These are phyloP conservation scores for Xerocomus spinulosus DNA, from an alignment of 768 basidiomycete species.

Conservation along the genomic window DNA sequence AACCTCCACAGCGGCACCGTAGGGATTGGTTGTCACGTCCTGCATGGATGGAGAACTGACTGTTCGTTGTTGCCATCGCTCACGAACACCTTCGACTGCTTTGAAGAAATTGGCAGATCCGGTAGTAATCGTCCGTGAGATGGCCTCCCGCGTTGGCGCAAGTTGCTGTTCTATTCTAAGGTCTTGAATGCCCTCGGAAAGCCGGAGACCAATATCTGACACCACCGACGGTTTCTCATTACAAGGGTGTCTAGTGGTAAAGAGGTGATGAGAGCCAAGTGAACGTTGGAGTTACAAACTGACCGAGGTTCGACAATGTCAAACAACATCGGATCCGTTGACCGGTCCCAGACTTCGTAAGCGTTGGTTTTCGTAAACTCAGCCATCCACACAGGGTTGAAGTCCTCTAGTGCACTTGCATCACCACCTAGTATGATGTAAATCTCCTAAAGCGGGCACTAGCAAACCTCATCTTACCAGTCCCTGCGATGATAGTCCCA, in stretches of 20 bases:
- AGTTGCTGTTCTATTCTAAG: slow-evolving; percentile 89
- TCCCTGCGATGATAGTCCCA: slow-evolving; percentile 65
- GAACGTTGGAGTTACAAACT: slow-evolving; percentile 1
- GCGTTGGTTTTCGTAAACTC: slow-evolving; percentile 88
- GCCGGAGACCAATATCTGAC: slow-evolving; percentile 84
- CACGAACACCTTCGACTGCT: slow-evolving; percentile 85
- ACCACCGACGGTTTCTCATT: slow-evolving; percentile 86
- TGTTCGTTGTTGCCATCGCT: slow-evolving; percentile 54
- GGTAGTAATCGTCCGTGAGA: slow-evolving; percentile 66
- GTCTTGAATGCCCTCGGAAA: slow-evolving; percentile 92
- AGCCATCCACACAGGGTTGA: slow-evolving; percentile 82
- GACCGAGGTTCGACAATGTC: slow-evolving; percentile 94
- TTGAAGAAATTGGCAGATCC: slow-evolving; percentile 83
- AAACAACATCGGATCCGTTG: slow-evolving; percentile 89
- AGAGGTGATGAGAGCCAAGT: not conserved
- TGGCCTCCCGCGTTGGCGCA: slow-evolving; percentile 88
- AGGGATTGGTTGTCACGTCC: slow-evolving; percentile 17
- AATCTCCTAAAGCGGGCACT: slow-evolving; percentile 10
- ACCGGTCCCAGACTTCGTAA: slow-evolving; percentile 83
- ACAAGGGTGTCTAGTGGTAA: slow-evolving; percentile 74
- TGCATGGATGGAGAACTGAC: slow-evolving; percentile 23
- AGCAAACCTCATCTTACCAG: slow-evolving; percentile 38
- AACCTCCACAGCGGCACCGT: slow-evolving; percentile 26
- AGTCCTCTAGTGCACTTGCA: slow-evolving; percentile 64
- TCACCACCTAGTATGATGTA: slow-evolving; percentile 43